A percentile compares a stretch with the other conserved stretches of the same genome.
Evolutionary conservation across 2,329 filamentous ascomycete species (phyloP).

Genomic region (Pseudogymnoascus sp.): DNA sequence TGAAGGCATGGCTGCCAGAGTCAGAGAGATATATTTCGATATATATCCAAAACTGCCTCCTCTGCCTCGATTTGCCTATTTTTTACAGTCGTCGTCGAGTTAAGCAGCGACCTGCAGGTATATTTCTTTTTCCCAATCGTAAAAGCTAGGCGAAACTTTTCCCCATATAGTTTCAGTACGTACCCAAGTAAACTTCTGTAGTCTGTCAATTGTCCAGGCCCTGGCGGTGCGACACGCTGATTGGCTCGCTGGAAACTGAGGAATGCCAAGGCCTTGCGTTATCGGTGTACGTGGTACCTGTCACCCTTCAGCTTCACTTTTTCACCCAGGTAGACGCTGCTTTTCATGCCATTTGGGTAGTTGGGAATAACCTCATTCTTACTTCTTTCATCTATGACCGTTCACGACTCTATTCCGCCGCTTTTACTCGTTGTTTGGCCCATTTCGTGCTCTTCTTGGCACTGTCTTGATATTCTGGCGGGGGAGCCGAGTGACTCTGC

Average conservation of each 20-base stretch:
- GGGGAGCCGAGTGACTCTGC: background rate
- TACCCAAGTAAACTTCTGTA: background rate
- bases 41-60: constrained; percentile 29
- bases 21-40: background rate
- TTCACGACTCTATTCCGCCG: background rate
- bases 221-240: background rate
- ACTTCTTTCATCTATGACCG: background rate
- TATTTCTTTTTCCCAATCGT: constrained; percentile 9
- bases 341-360: background rate
- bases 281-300: constrained; percentile 6
- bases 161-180: constrained; percentile 2
- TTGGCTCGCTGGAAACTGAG: background rate
- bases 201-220: constrained; percentile 10
- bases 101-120: constrained; percentile 9
- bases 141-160: constrained; percentile 11
- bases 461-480: background rate
- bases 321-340: background rate
- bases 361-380: background rate
- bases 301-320: background rate
- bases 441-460: background rate
- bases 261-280: constrained; percentile 5
- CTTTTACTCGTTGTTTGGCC: background rate
- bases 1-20: constrained; percentile 36
- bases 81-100: constrained; percentile 9
- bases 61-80: constrained; percentile 26